Percentiles rank a stretch among this genome's conserved stretches.
phyloP scores from a whole-genome alignment of 768 basidiomycete species.

The Auriscalpium microsporum region DNA sequence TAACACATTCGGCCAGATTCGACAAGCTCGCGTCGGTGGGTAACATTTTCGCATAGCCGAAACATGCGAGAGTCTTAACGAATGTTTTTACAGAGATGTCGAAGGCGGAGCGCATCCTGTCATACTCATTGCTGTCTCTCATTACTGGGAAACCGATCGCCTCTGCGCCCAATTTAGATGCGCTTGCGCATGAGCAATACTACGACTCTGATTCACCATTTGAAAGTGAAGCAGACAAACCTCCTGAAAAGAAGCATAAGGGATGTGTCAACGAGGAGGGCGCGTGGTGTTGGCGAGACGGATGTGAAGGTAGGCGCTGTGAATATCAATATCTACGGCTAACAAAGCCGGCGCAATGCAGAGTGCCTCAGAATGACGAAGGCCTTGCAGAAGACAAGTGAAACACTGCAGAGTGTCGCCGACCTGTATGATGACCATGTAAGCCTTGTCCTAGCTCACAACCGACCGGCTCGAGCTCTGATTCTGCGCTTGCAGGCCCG shows the following conservation, averaged over 20 bases:
- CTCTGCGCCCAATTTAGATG: slow-evolving; percentile 36
- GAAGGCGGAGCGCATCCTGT: slow-evolving; percentile 63
- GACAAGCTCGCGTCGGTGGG: slow-evolving; percentile 64
- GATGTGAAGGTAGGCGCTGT: slow-evolving; percentile 47
- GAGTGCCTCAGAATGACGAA: slow-evolving; percentile 76
- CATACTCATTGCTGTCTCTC: slow-evolving; percentile 64
- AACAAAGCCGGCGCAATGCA: slow-evolving; percentile 17
- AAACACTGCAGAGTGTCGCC: slow-evolving; percentile 64
- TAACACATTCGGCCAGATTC: slow-evolving; percentile 47
- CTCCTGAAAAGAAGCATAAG: slow-evolving; percentile 27
- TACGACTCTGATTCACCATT: slow-evolving; percentile 42
- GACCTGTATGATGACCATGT: slow-evolving; percentile 78
- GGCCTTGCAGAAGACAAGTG: slow-evolving; percentile 67
- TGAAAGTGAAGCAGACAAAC: slow-evolving; percentile 16
- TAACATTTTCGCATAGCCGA: slow-evolving; percentile 1
- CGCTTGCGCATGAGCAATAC: slow-evolving; percentile 17
- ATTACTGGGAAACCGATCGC: slow-evolving; percentile 62
- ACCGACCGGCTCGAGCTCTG: too few species aligned
- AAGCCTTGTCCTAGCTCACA: slow-evolving; percentile 17
- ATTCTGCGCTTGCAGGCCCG: slow-evolving; percentile 43
- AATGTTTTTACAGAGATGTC: slow-evolving; percentile 54
- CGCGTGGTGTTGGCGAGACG: slow-evolving; percentile 84
- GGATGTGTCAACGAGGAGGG: slow-evolving; percentile 63
- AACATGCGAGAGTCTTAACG: background rate
- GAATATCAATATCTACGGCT: background rate